Base-by-base conservation (phyloP, 2,329 filamentous ascomycete species). In the Sclerotinia nivalis region DNA sequence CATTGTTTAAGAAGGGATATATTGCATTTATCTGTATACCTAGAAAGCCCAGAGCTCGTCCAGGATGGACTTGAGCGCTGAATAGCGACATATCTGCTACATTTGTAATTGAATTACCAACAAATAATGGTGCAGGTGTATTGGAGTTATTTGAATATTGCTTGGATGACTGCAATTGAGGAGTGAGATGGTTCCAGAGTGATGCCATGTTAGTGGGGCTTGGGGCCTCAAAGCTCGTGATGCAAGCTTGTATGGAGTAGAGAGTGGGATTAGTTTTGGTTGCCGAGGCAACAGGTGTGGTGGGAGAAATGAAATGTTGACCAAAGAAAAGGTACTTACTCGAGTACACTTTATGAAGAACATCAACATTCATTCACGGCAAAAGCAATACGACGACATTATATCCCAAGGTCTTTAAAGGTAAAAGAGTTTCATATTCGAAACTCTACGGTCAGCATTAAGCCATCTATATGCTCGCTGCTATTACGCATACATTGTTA, bases 11-110 rank as follows among this genome's bases (percentile, higher is more conserved):
- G 25, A 18, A 68, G 31, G 25, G 18, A 10, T 22, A 45, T 34
- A 40, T 59, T 59, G n/a, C 6, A 31, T 28, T 12, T 7, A 52
- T 25, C 90, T 82, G 73, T 69, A 68, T 73, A 78, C 78, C 75
- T 61, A 80, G 69, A 64, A 80, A 78, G 15, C 77, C 77, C 55
- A 80, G 69, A 88, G n/a, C 90, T 88, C 72, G 88, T 76, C 89
- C 88, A 25, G 90, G 90, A 78, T 88, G 83, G 47, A 93, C 87
- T 78, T 90, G 87, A 69, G 88, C 88, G 45, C 81, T 83, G 75
- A 87, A 86, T 62, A 86, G 80, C 58, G 84, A 82, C 83, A 77
- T 76, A 45, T 67, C 70, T 34, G 69, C 59, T 66, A 69, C 75
- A 76, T 77, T 66, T 75, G 70, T 61, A 45, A 60, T 28, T 58